Evolutionary conservation across 108 stramenopile genomes (phyloP).

Genomic region (Skeletonema marinoi): DNA sequence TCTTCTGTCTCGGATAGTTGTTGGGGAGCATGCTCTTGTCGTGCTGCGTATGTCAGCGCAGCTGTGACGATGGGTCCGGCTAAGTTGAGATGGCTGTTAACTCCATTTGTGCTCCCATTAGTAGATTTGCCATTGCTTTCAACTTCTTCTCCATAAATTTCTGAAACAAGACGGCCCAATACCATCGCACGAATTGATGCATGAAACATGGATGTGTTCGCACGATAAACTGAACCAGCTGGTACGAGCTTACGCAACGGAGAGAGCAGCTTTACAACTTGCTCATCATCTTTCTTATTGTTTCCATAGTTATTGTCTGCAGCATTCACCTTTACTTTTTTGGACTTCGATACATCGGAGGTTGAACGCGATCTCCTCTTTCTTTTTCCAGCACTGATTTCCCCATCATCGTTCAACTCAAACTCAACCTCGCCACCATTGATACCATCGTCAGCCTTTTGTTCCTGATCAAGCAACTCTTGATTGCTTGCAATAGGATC

Average conservation of each 20-base stretch:
- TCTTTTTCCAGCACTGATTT: constrained; percentile 17
- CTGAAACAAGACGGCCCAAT: constrained; percentile 65
- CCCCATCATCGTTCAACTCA: constrained; percentile 34
- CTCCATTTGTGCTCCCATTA: background rate
- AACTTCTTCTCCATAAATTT: constrained; percentile 59
- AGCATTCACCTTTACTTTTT: constrained; percentile 4
- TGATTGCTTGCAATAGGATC: constrained; percentile 37
- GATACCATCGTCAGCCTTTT: constrained; percentile 45
- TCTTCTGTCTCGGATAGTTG: constrained; percentile 38
- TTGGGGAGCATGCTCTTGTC: constrained; percentile 42
- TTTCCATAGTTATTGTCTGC: constrained; percentile 46
- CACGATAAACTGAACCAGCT: constrained; percentile 65
- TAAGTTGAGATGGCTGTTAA: constrained; percentile 6
- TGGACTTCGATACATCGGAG: background rate
- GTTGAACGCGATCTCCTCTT: constrained; percentile 9
- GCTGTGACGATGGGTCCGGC: constrained; percentile 70
- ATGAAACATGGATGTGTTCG: constrained; percentile 76
- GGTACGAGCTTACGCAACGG: constrained; percentile 46
- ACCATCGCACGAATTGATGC: constrained; percentile 64
- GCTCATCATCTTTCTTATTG: constrained; percentile 17
- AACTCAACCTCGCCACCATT: constrained; percentile 53
- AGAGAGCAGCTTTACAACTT: constrained; percentile 26
- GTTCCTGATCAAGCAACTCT: constrained; percentile 13
- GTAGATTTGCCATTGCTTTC: constrained; percentile 9
- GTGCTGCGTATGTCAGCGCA: constrained; percentile 58